Percentiles rank a stretch among this genome's conserved stretches.
phyloP scores from a whole-genome alignment of 73 alveolate genomes.

The Blepharisma stoltei region DNA sequence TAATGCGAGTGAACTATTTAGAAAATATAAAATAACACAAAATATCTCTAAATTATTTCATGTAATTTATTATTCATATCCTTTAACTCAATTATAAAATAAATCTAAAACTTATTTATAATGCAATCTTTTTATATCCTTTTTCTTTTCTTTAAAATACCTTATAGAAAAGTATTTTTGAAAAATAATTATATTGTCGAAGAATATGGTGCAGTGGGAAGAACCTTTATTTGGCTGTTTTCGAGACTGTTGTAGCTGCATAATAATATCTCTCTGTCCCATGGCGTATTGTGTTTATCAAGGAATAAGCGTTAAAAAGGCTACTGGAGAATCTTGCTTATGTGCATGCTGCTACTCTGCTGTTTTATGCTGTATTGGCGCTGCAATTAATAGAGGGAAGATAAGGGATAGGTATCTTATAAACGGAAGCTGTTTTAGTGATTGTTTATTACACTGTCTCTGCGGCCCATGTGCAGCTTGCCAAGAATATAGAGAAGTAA shows the following conservation, averaged over 20 bases:
- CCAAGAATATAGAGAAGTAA: conserved; percentile 32
- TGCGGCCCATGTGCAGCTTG: conserved; percentile 20
- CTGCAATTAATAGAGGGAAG: conserved; percentile 32
- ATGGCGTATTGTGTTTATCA: neutral
- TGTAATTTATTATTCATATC: too few relatives aligned
- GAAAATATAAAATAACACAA: too few relatives aligned
- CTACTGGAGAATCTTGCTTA: neutral
- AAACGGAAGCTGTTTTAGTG: conserved; percentile 23
- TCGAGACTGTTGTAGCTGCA: neutral
- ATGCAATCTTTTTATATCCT: too few relatives aligned
- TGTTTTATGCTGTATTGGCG: conserved; percentile 22
- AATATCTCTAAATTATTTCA: too few relatives aligned
- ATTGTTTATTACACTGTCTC: conserved; percentile 29
- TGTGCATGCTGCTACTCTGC: neutral
- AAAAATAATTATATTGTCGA: neutral
- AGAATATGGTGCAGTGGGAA: conserved; percentile 26
- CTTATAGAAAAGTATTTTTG: neutral
- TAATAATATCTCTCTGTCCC: neutral
- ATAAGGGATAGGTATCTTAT: conserved; percentile 24
- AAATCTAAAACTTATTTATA: too few relatives aligned
- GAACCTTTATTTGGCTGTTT: conserved; percentile 12
- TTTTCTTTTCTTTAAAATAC: too few relatives aligned
- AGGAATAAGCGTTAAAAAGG: neutral
- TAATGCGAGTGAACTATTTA: too few relatives aligned
- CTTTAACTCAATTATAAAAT: too few relatives aligned